A percentile compares a stretch with the other conserved stretches of the same genome.
Conservation (phyloP, 164 flowering plant genomes). For the Piper betle region DNA sequence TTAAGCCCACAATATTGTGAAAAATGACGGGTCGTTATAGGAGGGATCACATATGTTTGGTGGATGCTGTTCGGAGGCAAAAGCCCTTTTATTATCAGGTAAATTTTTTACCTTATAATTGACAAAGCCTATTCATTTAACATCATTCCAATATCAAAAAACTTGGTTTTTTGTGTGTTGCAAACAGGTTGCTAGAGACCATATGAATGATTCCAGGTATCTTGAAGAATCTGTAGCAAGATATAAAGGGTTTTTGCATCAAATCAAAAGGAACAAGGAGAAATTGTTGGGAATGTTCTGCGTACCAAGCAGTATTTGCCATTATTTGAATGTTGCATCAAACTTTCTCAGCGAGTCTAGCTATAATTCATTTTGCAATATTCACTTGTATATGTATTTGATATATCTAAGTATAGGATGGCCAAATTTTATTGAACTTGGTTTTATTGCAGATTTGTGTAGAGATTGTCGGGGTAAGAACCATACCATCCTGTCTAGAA, state of each 20-base stretch:
- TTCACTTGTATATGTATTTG: no score
- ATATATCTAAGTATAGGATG: no score
- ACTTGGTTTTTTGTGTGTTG: not conserved
- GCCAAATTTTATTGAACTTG: not conserved
- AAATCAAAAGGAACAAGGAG: conserved; percentile 75
- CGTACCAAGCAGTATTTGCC: conserved; percentile 61
- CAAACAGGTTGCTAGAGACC: conserved; percentile 60
- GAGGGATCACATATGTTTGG: conserved; percentile 55
- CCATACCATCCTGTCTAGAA: conserved; percentile 51
- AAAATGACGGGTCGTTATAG: no score
- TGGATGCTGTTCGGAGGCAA: conserved; percentile 75
- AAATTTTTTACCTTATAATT: not conserved
- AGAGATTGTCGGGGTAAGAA: conserved; percentile 56
- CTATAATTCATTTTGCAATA: no score
- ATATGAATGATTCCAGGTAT: conserved; percentile 46
- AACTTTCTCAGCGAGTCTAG: no score
- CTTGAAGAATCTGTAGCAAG: conserved; percentile 75
- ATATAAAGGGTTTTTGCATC: conserved; percentile 81
- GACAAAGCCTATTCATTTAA: no score
- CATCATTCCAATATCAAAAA: no score
- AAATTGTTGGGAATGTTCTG: conserved; percentile 21
- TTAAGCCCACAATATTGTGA: no score
- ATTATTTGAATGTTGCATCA: conserved; percentile 88
- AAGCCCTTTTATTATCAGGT: conserved; percentile 85
- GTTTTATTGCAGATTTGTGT: conserved; percentile 39